Evolutionary conservation across 176 grass and related monocot genomes (phyloP), one percentile per base, ranked within the genome.

Genomic region (Calamus simplicifolius): DNA sequence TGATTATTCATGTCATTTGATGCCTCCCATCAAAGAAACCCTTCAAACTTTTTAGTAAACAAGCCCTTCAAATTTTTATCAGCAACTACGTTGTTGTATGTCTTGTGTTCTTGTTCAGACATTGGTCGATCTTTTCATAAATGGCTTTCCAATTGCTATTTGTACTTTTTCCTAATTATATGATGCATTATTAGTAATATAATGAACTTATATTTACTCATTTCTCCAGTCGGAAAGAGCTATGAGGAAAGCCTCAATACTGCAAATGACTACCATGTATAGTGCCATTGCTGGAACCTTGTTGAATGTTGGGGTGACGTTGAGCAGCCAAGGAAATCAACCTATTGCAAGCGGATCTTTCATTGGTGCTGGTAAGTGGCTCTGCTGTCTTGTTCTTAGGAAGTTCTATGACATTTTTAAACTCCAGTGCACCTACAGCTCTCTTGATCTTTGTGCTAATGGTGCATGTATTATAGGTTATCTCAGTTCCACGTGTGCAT

Each of bases 201-300:
- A 43, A 43, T 43, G 35, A 43, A 12, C 35, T 12, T 43, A 43
- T 43, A 13, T 43, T 12, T 43, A 3, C 35, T 43, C 8, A 6
- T 49, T 52, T 66, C 30, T 59, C 21, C 80, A 95, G 92, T 97
- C 83, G 1, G 92, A 97, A 76, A 74, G 87, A 77, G 83, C 92
- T 53, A 87, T 87, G 66, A 74, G 78, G 54, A 90, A 77, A 76
- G 92, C 92, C 59, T 79, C 72, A 29, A 50, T 97, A 66, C 78
- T 97, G 71, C 92, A 97, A 56, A 97, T 91, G 87, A 83, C 83
- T 0, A 90, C 92, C 23, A 82, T 88, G 75, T 91, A 90, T 79
- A 85, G 75, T 52, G 83, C 87, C 69, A 72, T 90, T 16, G 66
- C 87, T 72, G 92, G 92, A 54, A 90, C 87, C 43, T 81, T 97